Evolutionary conservation across 2,329 filamentous ascomycete species (phyloP), one percentile per base, ranked within the genome.

Genomic region (Moelleriella libera): DNA sequence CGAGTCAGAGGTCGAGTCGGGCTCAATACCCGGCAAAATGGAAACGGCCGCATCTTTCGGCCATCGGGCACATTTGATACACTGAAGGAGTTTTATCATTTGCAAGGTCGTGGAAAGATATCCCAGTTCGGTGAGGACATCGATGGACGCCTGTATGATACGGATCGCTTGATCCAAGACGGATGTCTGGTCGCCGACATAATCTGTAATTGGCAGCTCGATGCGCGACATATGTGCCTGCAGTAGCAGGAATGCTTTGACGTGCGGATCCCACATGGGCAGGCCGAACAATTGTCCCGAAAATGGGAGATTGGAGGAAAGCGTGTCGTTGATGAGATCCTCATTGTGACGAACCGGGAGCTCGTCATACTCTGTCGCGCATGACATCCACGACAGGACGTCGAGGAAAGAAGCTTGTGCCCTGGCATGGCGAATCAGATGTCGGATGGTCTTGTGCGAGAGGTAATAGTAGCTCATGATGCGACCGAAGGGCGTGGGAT

Each of bases 401-500:
- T 97, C 85, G 9, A 82, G 74, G 60, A 98, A 94, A 1, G 75
- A 79, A 2, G 85, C 87, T 14, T 81, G 69, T 0, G 80, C 76
- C 57, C 85, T 90, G 29, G 85, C 86, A 54, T 90, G 76, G 44
- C 78, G 74, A 52, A 85, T 79, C 6, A 98, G 76, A 57, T 88
- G 82, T 1, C 92, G 85, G 57, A 98, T 88, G 0, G 92, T 98
- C 65, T 85, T 85, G 68, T 98, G 92, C 0, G 89, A 94, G 44
- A 92, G 81, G 61, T 98, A 98, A 73, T 98, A 98, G 72, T 97
- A 98, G 63, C 86, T 94, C 88, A 97, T 96, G 60, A 98, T 97
- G 69, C 95, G 96, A 57, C 92, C 92, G 6, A 97, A 75, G 0
- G 90, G 83, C 0, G 92, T 97, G 1, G 90, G 72, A 55, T 95